These are phyloP conservation scores for Phytophthora pisi DNA, from an alignment of 352 stramenopile species.

Conservation along the genomic window DNA sequence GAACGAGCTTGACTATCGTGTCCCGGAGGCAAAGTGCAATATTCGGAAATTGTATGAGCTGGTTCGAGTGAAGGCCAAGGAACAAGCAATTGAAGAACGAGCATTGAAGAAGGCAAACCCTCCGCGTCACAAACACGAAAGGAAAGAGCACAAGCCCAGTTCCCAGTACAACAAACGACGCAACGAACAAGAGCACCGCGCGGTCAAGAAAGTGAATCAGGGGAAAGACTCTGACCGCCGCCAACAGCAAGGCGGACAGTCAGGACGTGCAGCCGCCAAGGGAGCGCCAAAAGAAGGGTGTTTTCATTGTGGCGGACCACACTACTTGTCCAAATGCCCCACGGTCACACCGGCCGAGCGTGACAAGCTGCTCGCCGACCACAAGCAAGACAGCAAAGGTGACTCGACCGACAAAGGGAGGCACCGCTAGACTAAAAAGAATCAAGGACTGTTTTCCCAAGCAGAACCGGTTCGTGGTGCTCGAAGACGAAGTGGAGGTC, in stretches of 20 bases:
- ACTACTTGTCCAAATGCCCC: conserved; percentile 12
- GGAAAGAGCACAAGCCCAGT: neutral
- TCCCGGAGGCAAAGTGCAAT: conserved; percentile 1
- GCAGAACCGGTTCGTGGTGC: conserved; percentile 1
- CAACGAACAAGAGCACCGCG: neutral
- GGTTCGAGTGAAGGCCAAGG: conserved; percentile 1
- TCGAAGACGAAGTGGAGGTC: conserved; percentile 8
- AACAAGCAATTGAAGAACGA: conserved; percentile 10
- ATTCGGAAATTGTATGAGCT: conserved; percentile 14
- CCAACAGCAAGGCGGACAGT: neutral
- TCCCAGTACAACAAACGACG: neutral
- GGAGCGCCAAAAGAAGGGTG: conserved; percentile 10
- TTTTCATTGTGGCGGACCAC: conserved; percentile 14
- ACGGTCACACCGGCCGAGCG: conserved; percentile 1
- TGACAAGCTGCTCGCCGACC: conserved; percentile 1
- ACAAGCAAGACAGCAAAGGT: neutral
- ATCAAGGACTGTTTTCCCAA: conserved; percentile 2
- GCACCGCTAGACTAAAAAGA: conserved; percentile 10
- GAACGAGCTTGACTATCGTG: neutral
- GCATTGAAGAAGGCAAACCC: neutral
- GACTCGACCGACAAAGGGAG: neutral
- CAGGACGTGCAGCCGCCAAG: neutral
- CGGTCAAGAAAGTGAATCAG: conserved; percentile 1
- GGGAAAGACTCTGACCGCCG: neutral
- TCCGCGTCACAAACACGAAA: neutral